Evolutionary conservation across 306 rosid species (phyloP).

Genomic region (Rosa rugosa): DNA sequence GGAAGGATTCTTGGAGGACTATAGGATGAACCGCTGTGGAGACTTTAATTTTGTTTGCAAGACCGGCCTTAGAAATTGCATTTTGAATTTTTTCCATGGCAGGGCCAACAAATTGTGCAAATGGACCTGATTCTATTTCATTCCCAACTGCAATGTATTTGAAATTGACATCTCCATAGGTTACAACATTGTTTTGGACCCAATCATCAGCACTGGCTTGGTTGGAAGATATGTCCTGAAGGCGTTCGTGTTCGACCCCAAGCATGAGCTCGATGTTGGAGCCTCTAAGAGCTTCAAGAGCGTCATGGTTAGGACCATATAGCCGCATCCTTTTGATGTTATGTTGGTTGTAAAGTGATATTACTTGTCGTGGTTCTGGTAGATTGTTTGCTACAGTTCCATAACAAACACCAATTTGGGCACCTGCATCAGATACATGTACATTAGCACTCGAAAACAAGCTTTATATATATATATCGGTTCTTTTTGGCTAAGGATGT

Average conservation of each 20-base stretch:
- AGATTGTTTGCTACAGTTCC: slow-evolving; percentile 34
- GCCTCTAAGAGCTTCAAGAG: slow-evolving; percentile 36
- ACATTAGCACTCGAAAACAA: too few relatives aligned
- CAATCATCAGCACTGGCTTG: neutral
- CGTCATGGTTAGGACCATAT: slow-evolving; percentile 27
- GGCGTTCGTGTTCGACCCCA: slow-evolving; percentile 10
- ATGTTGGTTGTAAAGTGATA: slow-evolving; percentile 19
- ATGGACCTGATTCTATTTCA: slow-evolving; percentile 13
- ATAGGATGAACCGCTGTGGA: slow-evolving; percentile 17
- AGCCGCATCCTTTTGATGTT: slow-evolving; percentile 36
- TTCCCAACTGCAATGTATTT: neutral
- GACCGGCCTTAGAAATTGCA: too few relatives aligned
- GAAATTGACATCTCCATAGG: neutral
- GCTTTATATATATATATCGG: too few relatives aligned
- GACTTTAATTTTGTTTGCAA: too few relatives aligned
- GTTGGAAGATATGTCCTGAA: slow-evolving; percentile 17
- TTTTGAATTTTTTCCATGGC: too few relatives aligned
- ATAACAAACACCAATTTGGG: slow-evolving; percentile 49
- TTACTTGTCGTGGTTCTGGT: slow-evolving; percentile 34
- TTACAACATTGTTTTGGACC: neutral
- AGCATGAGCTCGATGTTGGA: slow-evolving; percentile 38
- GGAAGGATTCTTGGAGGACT: slow-evolving; percentile 10
- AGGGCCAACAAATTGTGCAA: slow-evolving; percentile 17
- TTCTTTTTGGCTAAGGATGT: too few relatives aligned
- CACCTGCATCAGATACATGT: slow-evolving; percentile 7